phyloP scores from a whole-genome alignment of 176 grass and related monocot species.

The Poa pratensis region DNA sequence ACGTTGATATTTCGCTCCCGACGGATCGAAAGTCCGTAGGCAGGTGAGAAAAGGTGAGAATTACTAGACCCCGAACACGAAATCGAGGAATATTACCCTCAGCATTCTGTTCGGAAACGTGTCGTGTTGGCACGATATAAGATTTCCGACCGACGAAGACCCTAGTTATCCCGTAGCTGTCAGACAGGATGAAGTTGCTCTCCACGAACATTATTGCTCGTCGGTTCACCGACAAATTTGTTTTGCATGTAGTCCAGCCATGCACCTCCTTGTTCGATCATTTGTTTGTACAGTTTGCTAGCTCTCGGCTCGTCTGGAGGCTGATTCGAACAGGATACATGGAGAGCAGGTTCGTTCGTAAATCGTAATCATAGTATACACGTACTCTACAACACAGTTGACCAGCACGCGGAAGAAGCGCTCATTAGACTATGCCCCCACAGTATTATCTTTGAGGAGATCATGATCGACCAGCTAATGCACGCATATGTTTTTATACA shows the following conservation, averaged over 20 bases:
- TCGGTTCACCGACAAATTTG: neutral
- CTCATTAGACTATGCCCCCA: neutral
- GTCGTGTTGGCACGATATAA: neutral
- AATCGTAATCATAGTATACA: neutral
- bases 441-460: neutral
- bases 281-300: neutral
- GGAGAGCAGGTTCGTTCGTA: neutral
- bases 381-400: too few species aligned
- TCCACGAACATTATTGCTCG: conserved; percentile 28
- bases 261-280: neutral
- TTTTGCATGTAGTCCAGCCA: neutral
- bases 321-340: neutral
- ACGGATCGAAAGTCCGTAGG: neutral
- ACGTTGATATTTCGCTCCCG: too few species aligned
- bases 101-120: neutral
- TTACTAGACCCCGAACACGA: too few species aligned
- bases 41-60: neutral
- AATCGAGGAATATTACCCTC: too few species aligned
- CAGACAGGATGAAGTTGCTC: neutral
- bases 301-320: neutral
- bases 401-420: neutral
- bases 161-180: conserved; percentile 19
- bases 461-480: conserved; percentile 6
- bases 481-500: neutral
- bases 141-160: neutral